A percentile compares a stretch with the other conserved stretches of the same genome.
These are phyloP conservation scores for Perkinsus chesapeaki DNA, from an alignment of 169 alveolate genomes.

Conservation along the genomic window DNA sequence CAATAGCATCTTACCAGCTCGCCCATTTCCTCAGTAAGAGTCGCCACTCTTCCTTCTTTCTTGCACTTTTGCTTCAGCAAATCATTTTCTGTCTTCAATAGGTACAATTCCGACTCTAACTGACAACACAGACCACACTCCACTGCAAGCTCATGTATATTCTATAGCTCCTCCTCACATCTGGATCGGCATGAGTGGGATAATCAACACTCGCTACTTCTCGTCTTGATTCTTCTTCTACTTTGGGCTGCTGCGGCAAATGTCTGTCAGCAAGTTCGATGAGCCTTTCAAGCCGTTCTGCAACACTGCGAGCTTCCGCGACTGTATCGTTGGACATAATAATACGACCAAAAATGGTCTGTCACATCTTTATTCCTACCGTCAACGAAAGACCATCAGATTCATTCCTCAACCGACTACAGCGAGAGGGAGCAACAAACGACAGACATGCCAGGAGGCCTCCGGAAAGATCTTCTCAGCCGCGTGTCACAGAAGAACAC, in stretches of 20 bases:
- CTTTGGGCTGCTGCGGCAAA: background rate
- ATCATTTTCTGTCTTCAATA: background rate
- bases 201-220: background rate
- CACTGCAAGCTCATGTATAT: too few species aligned
- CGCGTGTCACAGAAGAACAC: too few species aligned
- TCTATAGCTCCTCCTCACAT: background rate
- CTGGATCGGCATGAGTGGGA: background rate
- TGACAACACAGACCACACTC: background rate
- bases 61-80: background rate
- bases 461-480: too few species aligned
- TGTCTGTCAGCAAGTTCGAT: background rate
- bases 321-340: background rate
- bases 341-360: too few species aligned
- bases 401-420: too few species aligned
- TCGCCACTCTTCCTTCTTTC: background rate
- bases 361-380: too few species aligned
- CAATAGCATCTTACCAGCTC: background rate
- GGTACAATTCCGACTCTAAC: background rate
- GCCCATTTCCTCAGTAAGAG: background rate
- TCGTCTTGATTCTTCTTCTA: background rate
- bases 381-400: too few species aligned
- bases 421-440: too few species aligned
- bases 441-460: too few species aligned
- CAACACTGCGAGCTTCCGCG: background rate
- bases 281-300: background rate